Evolutionary conservation across 2,329 filamentous ascomycete genomes (phyloP).

Genomic region (Neocatenulostroma microsporum): DNA sequence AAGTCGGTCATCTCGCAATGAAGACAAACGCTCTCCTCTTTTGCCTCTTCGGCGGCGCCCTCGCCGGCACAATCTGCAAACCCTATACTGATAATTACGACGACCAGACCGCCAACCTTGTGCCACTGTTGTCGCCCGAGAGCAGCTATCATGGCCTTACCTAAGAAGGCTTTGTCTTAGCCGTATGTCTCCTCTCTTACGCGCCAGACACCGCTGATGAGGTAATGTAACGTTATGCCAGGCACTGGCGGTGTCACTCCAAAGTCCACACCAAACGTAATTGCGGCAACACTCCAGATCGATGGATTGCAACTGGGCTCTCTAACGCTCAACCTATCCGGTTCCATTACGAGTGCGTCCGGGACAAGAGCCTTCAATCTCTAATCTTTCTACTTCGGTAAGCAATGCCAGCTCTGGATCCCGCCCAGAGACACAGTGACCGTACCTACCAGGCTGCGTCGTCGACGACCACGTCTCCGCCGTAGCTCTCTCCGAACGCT

Average conservation of each 20-base stretch:
- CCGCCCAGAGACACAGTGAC: background rate
- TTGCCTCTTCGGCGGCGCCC: background rate
- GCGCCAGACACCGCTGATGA: background rate
- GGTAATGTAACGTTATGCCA: background rate
- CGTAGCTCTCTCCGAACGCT: background rate
- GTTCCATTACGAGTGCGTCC: background rate
- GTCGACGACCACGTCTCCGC: background rate
- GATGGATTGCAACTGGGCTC: background rate
- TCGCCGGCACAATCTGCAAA: background rate
- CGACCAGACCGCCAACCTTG: background rate
- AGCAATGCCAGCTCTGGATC: background rate
- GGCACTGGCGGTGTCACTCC: background rate
- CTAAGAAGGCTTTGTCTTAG: background rate
- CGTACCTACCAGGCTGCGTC: background rate
- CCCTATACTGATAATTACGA: background rate
- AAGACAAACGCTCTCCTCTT: background rate
- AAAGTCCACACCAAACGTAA: background rate
- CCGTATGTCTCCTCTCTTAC: background rate
- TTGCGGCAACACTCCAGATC: background rate
- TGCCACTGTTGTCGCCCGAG: background rate
- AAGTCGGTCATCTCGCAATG: no score
- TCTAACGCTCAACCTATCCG: background rate
- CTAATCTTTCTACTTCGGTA: background rate
- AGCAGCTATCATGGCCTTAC: background rate
- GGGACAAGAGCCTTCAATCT: background rate